Base-by-base conservation (phyloP, 345 rosid species). In the Aegle marmelos region DNA sequence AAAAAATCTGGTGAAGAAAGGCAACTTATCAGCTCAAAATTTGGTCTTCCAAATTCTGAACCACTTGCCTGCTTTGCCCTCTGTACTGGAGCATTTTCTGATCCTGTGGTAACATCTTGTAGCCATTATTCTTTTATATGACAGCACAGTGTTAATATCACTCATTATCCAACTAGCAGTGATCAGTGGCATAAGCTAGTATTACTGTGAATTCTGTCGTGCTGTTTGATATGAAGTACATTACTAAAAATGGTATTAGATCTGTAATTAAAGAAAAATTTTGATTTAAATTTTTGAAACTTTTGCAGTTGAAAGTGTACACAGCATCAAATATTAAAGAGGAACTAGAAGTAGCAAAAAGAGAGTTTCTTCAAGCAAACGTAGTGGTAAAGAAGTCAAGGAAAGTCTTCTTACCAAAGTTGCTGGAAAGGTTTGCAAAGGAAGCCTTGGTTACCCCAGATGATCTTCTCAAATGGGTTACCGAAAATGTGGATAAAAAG, bases 1-100 rank as follows among this genome's bases (percentile, higher is more conserved):
- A 93, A 91, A 83, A 91, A 88, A 80, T 86, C 91, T 39, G 77
- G 88, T 21, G 95, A 95, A 76, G 98, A 89, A 83, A 87, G 81
- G 84, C 92, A 89, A 57, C 73, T 83, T 39, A 76, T 90, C 76
- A 74, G 84, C 74, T 84, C 91, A 75, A 90, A 86, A 81, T 88
- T 89, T n/a, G 90, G 90, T 58, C 95, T 89, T 70, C 61, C 82
- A 36, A 83, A 78, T 68, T 74, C 87, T 45, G 87, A 89, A 68
- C 92, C 98, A 27, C 88, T 86, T 31, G 89, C 83, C 83, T 95
- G 92, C 87, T 93, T 95, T 83, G 89, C 97, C 77, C 92, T 95
- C 14, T 93, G 97, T 81, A 89, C 90, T 63, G 98, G 98, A 70
- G 91, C 93, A 67, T 78, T 91, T 73, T 93, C 98, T 66, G 97